Evolutionary conservation across 1,284 basidiomycete genomes (phyloP), one percentile per base, ranked within the genome.

Genomic region (Filobasidium uniguttulatum): DNA sequence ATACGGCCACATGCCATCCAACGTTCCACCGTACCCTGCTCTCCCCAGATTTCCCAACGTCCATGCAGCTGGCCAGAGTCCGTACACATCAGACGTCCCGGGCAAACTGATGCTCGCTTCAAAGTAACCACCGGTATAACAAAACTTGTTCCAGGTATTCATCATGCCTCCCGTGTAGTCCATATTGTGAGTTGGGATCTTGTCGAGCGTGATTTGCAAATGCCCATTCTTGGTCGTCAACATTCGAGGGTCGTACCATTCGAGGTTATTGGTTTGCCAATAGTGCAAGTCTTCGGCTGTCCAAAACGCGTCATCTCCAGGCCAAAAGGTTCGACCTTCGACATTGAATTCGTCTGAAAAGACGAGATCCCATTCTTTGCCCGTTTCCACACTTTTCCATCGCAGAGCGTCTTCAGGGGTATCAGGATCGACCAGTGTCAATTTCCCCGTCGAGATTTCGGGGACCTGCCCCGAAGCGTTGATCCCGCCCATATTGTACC

Each of bases 281-380:
- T 79, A 71, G 56, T 68, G 68, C 47, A 72, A 55, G 55, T 73
- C 68, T 9, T 70, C 71, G 12, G 75, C 76, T 55, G 73, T 67
- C 74, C 74, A 78, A 56, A 71, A 77, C 0, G 75, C 75, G 54
- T 77, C 76, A 53, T 77, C 74, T 22, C 75, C 75, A 12, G 71
- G 69, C 53, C 70, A 77, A 57, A 78, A 78, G 1, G 71, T 72
- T 44, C 76, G 62, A 6, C 86, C 89, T 28, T 82, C 80, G 5
- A 62, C 70, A 45, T 91, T 80, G 66, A 94, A 94, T 68, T 97
- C 91, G 67, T 97, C 91, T 51, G 82, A 88, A 66, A 90, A 91
- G 2, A 89, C 81, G 28, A 96, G 77, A 54, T 81, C 73, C 68
- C 85, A 89, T n/a, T 73, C 66, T 48, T 79, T 72, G 3, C 85